phyloP scores from a whole-genome alignment of 2,329 filamentous ascomycete species.

The Microsporum ferrugineum region DNA sequence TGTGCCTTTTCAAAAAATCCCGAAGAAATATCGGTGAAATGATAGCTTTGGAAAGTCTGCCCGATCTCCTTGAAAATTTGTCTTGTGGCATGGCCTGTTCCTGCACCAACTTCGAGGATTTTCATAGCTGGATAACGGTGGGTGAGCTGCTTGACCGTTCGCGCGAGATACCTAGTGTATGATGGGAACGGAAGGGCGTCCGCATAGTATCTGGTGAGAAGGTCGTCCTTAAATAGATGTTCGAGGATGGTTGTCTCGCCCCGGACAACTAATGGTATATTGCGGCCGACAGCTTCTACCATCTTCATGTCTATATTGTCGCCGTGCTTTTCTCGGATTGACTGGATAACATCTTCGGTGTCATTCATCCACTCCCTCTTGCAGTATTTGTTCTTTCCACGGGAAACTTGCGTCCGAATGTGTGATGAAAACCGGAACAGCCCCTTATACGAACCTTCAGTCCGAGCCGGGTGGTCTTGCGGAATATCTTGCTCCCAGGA shows the following conservation, averaged over 20 bases:
- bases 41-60: constrained; percentile 29
- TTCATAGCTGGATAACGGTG: constrained; percentile 34
- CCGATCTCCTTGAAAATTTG: constrained; percentile 25
- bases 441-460: too few species aligned
- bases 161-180: constrained; percentile 18
- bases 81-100: constrained; percentile 35
- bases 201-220: constrained; percentile 9
- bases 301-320: too few species aligned
- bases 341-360: not conserved
- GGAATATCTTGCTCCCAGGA: too few species aligned
- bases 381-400: too few species aligned
- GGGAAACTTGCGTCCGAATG: too few species aligned
- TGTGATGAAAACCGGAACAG: too few species aligned
- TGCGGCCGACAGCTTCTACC: constrained; percentile 16
- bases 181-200: constrained; percentile 3
- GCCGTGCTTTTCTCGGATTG: too few species aligned
- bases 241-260: constrained; percentile 27
- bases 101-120: constrained; percentile 36
- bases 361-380: not conserved
- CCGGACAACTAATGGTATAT: constrained; percentile 23
- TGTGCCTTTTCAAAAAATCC: constrained; percentile 32
- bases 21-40: constrained; percentile 37
- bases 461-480: too few species aligned
- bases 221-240: constrained; percentile 3
- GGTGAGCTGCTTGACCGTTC: constrained; percentile 26